Base-by-base conservation (phyloP, 805 yeast species). In the Metschnikowia cerradonensis region DNA sequence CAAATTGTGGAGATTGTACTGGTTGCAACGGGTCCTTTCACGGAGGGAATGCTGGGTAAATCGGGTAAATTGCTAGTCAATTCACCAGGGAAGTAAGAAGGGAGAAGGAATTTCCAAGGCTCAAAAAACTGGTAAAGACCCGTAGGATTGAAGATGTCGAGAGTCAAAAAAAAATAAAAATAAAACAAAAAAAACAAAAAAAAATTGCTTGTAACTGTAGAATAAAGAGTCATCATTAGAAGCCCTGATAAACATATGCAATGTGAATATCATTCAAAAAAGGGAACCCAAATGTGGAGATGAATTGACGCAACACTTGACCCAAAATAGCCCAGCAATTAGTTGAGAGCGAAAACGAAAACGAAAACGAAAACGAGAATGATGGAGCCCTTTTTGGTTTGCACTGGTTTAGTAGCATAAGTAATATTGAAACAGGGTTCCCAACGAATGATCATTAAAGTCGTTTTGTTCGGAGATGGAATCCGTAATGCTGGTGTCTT, bases 241-340 rank as follows among this genome's bases (percentile, higher is more conserved):
- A 2, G 72, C 67, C 8, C 57, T 50, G 37, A 49, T 50, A 41
- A 71, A 66, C 63, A 70, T 60, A 51, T 59, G 70, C n/a, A 63
- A 51, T 0, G 79, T 68, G 38, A 73, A 56, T 1, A 77, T 65
- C 47, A n/a, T 2, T 17, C 2, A 79, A 62, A 45, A 78, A 71
- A 1, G 83, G 82, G 26, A 68, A 63, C 0, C 73, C 74, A 55
- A 73, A 72, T 1, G 68, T 51, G 20, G 62, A 55, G 50, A 76
- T 58, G 45, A 70, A 71, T 15, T 64, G 56, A 22, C 65, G 60
- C 6, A 71, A 45, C 1, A 67, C 13, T 26, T 66, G 57, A 4
- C 82, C 82, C 6, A 68, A 14, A 17, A 55, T 53, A 1, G 60
- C 59, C 53, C 53, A 57, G 31, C 43, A 42, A 34, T 57, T 57